Conservation (phyloP, 306 rosid species). For the Sicyos baderoa region DNA sequence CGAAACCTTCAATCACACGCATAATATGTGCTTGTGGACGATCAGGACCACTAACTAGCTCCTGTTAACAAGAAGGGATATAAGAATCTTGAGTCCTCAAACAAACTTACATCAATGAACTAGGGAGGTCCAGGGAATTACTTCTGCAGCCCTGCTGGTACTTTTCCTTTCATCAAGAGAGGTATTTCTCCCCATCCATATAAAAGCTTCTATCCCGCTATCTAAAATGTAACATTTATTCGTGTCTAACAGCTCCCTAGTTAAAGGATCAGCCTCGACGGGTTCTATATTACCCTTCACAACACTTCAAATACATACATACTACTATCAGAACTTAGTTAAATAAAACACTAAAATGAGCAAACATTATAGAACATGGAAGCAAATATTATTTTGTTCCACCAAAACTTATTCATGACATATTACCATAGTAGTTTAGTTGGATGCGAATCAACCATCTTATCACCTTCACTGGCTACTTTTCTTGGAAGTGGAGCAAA, state of each 20-base stretch:
- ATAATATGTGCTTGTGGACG: conserved; percentile 62
- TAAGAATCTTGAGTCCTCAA: not conserved
- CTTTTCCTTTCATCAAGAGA: conserved; percentile 78
- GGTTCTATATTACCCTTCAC: conserved; percentile 63
- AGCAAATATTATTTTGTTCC: not conserved
- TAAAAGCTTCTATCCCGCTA: conserved; percentile 77
- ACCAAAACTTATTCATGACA: not conserved
- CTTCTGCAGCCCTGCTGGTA: conserved; percentile 78
- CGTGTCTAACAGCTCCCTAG: conserved; percentile 65
- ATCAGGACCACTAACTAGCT: conserved; percentile 39
- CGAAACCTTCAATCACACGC: conserved; percentile 93
- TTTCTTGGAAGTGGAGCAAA: conserved; percentile 97
- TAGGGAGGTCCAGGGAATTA: conserved; percentile 28
- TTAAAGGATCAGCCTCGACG: conserved; percentile 57
- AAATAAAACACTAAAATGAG: not conserved
- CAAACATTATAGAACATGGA: not conserved
- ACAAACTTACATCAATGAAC: conserved; percentile 20
- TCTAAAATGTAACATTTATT: conserved; percentile 78
- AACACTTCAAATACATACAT: conserved; percentile 42
- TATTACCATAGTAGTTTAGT: conserved; percentile 69
- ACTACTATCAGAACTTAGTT: conserved; percentile 19
- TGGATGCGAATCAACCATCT: conserved; percentile 40
- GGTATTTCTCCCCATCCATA: conserved; percentile 87
- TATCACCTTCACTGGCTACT: conserved; percentile 49
- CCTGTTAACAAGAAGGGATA: conserved; percentile 40